phyloP scores from a whole-genome alignment of 306 rosid genomes.

The Citrullus mucosospermus region DNA sequence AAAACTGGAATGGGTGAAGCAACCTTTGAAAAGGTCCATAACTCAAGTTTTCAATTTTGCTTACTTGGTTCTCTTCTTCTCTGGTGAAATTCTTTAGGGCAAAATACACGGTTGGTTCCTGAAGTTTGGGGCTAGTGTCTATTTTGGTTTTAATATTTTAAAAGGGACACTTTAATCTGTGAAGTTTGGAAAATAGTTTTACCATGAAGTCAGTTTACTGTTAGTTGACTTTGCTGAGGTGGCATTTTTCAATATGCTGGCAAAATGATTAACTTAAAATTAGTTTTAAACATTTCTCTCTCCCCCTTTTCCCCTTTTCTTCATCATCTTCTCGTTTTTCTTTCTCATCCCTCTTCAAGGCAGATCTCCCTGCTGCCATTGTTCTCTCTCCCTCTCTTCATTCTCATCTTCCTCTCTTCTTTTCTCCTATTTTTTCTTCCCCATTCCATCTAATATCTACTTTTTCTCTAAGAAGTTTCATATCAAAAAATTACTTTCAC shows the following conservation, averaged over 20 bases:
- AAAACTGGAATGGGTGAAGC: conserved; percentile 94
- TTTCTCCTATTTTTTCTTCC: background rate
- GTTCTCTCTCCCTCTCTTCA: background rate
- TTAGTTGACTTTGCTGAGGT: background rate
- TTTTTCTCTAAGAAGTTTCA: no score
- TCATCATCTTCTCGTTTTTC: background rate
- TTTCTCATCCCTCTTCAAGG: background rate
- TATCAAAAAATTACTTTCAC: no score
- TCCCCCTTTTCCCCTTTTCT: no score
- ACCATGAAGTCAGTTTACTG: background rate
- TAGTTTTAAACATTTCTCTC: no score
- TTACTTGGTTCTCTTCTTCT: background rate
- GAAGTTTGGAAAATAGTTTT: background rate
- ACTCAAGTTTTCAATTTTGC: background rate
- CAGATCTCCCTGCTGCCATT: background rate
- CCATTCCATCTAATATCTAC: background rate
- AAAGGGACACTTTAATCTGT: background rate
- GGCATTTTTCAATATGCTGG: background rate
- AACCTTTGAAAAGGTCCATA: conserved; percentile 76
- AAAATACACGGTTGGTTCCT: background rate
- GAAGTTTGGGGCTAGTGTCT: no score
- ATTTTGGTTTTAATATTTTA: no score
- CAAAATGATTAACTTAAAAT: no score
- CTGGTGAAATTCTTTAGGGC: background rate
- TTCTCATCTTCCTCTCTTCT: background rate